A percentile compares a stretch with the other conserved stretches of the same genome.
phyloP scores from a whole-genome alignment of 2,329 filamentous ascomycete genomes.

The Sporothrix protearum region DNA sequence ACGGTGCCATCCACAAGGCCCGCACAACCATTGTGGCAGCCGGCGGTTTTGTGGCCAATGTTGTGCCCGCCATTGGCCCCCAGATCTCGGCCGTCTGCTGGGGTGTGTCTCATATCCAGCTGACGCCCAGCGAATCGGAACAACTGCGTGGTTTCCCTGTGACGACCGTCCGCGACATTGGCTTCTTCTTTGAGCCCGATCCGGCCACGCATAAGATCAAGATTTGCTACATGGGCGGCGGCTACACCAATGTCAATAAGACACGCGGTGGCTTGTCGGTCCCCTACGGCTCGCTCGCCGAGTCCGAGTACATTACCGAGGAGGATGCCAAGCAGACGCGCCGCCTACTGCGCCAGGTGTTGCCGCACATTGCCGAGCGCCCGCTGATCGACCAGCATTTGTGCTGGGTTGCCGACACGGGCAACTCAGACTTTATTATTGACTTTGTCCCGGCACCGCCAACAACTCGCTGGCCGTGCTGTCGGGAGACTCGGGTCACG shows the following conservation, averaged over 20 bases:
- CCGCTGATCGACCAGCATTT: constrained; percentile 55
- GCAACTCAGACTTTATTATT: constrained; percentile 57
- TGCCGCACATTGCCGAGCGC: constrained; percentile 51
- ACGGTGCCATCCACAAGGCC: neutral
- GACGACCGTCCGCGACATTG: constrained; percentile 58
- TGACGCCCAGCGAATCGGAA: constrained; percentile 53
- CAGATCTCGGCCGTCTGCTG: constrained; percentile 55
- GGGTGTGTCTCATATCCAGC: constrained; percentile 57
- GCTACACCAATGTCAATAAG: constrained; percentile 44
- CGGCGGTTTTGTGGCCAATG: constrained; percentile 34
- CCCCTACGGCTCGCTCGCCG: constrained; percentile 40
- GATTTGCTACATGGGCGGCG: constrained; percentile 56
- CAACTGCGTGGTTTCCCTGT: constrained; percentile 57
- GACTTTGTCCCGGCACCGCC: constrained; percentile 54
- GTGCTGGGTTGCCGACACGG: constrained; percentile 63
- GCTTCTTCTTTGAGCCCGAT: constrained; percentile 44
- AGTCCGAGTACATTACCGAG: constrained; percentile 49
- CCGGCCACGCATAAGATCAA: constrained; percentile 56
- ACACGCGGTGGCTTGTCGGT: constrained; percentile 21
- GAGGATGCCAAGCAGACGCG: constrained; percentile 53
- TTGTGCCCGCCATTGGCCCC: constrained; percentile 46
- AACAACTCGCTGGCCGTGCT: constrained; percentile 45
- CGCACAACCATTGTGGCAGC: constrained; percentile 29
- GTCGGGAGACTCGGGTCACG: constrained; percentile 58
- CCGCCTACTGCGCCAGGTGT: constrained; percentile 47